Base-by-base conservation (phyloP, 2,329 filamentous ascomycete species). In the Fusarium goolgardi region DNA sequence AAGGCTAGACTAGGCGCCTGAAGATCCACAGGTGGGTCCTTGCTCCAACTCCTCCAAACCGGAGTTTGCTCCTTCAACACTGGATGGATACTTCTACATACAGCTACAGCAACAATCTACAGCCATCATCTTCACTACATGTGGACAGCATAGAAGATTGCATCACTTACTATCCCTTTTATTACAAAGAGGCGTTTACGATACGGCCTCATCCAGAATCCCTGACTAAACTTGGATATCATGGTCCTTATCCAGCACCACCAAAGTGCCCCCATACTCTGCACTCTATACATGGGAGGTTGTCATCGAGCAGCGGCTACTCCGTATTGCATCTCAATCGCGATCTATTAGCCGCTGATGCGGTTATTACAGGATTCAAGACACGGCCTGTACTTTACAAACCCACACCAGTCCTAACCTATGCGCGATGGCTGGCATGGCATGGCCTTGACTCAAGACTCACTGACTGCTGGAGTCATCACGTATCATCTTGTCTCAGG, bases 401-500 rank as follows among this genome's bases (percentile, higher is more conserved):
- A 27, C 45, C 34, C 16, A 37, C 44, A 29, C 25, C 34, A 21
- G 32, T 39, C 43, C 35, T 44, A 31, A 35, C 23, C 21, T 27
- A 31, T 21, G 23, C 15, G 34, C n/a, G 31, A 35, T 39, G 13
- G 34, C 23, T 53, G n/a, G 6, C 21, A 40, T 29, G 43, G 10
- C 21, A 40, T 29, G 35, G 13, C 34, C 43, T 47, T 44, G 18
- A 49, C 32, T 27, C 20, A 41, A 59, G 60, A 39, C 31, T 31
- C 32, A 35, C 23, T 40, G n/a, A 39, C 18, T 44, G 44, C 25
- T 40, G 40, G 23, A 64, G 27, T 46, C 49, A 16, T 51, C 35
- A 32, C 25, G 64, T 41, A 27, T 27, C 51, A 41, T 44, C 20
- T 13, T 60, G 45, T 65, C 47, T 65, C 34, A 61, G 61, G 49